phyloP scores from a whole-genome alignment of 768 basidiomycete species.

The Boletellus ananiceps region DNA sequence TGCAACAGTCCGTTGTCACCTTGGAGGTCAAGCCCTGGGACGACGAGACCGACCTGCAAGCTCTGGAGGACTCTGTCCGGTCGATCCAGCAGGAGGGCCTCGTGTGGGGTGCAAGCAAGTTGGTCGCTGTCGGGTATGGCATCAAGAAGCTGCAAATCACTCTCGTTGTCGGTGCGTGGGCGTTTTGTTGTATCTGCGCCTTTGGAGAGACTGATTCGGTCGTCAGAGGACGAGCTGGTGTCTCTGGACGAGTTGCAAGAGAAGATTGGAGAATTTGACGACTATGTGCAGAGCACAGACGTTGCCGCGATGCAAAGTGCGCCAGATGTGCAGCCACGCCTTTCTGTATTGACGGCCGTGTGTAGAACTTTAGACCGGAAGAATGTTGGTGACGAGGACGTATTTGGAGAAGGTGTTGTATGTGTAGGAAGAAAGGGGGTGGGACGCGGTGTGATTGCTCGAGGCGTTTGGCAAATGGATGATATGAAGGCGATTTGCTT shows the following conservation, averaged over 20 bases:
- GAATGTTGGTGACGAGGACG: not conserved
- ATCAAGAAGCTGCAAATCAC: constrained; percentile 88
- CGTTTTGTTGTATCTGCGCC: not conserved
- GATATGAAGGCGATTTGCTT: constrained; percentile 1
- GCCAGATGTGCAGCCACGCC: not conserved
- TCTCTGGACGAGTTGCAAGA: constrained; percentile 94
- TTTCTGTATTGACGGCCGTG: constrained; percentile 2
- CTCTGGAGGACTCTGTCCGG: constrained; percentile 77
- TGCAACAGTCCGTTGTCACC: constrained; percentile 90
- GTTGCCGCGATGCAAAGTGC: constrained; percentile 92
- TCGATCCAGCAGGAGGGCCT: constrained; percentile 87
- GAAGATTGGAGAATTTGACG: constrained; percentile 77
- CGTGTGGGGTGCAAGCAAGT: constrained; percentile 92
- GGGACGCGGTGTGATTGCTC: constrained; percentile 5
- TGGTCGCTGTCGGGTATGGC: constrained; percentile 89
- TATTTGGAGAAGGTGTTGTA: constrained; percentile 4
- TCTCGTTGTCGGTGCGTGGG: constrained; percentile 49
- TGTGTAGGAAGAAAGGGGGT: constrained; percentile 3
- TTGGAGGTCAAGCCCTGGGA: constrained; percentile 99
- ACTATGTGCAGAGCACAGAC: constrained; percentile 88
- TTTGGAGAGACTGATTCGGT: not conserved
- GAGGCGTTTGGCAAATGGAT: constrained; percentile 4
- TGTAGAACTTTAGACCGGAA: constrained; percentile 21
- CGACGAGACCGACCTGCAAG: constrained; percentile 96
- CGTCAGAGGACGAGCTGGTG: constrained; percentile 88